Percentiles rank a stretch among this genome's conserved stretches.
phyloP scores from a whole-genome alignment of 108 stramenopile species.

The Cyclotella atomus region DNA sequence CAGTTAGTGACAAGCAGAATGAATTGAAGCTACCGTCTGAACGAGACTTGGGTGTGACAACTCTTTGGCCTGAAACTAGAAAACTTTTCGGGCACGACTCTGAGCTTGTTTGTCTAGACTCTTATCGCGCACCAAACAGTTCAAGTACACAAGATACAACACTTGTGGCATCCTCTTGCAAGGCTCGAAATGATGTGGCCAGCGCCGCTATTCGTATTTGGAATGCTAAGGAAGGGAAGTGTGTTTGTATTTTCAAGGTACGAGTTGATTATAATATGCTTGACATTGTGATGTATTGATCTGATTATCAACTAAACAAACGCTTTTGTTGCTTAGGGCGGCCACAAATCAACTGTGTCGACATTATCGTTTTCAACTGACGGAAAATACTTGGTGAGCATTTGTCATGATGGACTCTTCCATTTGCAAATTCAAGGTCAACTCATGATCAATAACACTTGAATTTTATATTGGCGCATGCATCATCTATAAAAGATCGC shows the following conservation, averaged over 20 bases:
- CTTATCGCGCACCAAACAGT: conserved; percentile 50
- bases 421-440: neutral
- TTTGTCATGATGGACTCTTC: neutral
- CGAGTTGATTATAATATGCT: neutral
- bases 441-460: neutral
- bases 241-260: conserved; percentile 67
- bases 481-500: conserved; percentile 88
- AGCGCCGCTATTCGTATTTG: conserved; percentile 83
- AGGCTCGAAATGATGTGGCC: conserved; percentile 80
- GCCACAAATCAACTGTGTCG: conserved; percentile 85
- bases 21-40: conserved; percentile 68
- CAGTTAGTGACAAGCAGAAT: conserved; percentile 16
- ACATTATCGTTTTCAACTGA: conserved; percentile 81
- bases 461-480: conserved; percentile 4
- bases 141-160: conserved; percentile 35
- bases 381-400: conserved; percentile 64
- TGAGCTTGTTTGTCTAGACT: conserved; percentile 78
- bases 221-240: conserved; percentile 69
- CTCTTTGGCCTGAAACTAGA: conserved; percentile 84
- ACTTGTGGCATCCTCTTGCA: conserved; percentile 83
- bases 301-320: neutral
- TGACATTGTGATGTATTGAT: neutral
- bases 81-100: conserved; percentile 88
- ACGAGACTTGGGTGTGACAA: conserved; percentile 80
- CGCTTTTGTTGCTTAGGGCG: conserved; percentile 43